A percentile compares a stretch with the other conserved stretches of the same genome.
phyloP scores from a whole-genome alignment of 1,139 yeast genomes.

The Lodderomyces beijingensis region DNA sequence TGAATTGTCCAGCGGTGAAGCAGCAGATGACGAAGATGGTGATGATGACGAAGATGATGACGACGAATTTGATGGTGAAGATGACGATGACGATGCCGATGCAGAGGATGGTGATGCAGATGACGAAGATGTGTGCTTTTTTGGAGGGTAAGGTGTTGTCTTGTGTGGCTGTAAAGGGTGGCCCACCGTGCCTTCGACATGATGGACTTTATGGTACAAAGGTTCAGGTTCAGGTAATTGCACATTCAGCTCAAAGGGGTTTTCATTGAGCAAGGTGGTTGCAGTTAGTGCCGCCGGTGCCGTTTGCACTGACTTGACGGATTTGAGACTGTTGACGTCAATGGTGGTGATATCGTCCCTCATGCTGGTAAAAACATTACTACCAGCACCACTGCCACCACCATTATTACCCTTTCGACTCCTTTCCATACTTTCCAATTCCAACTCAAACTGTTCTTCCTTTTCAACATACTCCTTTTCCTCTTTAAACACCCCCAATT shows the following conservation, averaged over 20 bases:
- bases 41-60: neutral
- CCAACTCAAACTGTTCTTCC: slow-evolving; percentile 17
- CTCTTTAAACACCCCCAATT: slow-evolving; percentile 15
- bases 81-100: neutral
- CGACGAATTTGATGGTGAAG: neutral
- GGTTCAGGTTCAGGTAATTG: slow-evolving; percentile 17
- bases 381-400: slow-evolving; percentile 14
- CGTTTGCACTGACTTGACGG: slow-evolving; percentile 10
- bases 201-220: slow-evolving; percentile 14
- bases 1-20: too few species aligned
- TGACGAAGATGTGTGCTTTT: slow-evolving; percentile 1
- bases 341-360: slow-evolving; percentile 37
- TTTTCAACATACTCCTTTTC: slow-evolving; percentile 13
- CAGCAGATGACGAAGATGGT: slow-evolving; percentile 2
- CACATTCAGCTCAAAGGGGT: slow-evolving; percentile 14
- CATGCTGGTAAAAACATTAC: slow-evolving; percentile 14
- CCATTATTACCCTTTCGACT: slow-evolving; percentile 9
- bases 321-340: slow-evolving; percentile 21
- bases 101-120: too few species aligned
- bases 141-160: neutral
- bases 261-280: slow-evolving; percentile 11
- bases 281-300: slow-evolving; percentile 1
- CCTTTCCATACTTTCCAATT: slow-evolving; percentile 11
- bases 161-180: slow-evolving; percentile 3
- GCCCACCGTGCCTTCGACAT: slow-evolving; percentile 5